These are phyloP conservation scores for Artemisia tridentata DNA, from an alignment of 129 eudicot species.

Conservation along the genomic window DNA sequence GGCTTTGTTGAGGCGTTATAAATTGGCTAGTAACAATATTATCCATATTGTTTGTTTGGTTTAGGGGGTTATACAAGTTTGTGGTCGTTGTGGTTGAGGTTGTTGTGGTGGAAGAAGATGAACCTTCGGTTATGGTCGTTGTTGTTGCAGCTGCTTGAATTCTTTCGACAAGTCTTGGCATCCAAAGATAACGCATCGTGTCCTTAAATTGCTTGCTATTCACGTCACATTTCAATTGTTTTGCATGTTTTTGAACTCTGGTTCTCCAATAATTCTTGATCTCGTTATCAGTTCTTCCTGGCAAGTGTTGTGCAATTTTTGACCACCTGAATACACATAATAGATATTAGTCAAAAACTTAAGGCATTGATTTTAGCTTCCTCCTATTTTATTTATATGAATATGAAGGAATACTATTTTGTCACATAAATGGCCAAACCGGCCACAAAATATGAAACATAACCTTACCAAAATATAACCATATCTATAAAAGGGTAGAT, in stretches of 20 bases:
- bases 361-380: too few relatives aligned
- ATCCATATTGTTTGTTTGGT: conserved; percentile 33
- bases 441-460: too few relatives aligned
- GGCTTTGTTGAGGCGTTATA: conserved; percentile 37
- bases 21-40: conserved; percentile 38
- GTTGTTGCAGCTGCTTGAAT: conserved; percentile 74
- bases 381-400: too few relatives aligned
- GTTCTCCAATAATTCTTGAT: conserved; percentile 97
- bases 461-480: too few relatives aligned
- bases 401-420: too few relatives aligned
- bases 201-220: conserved; percentile 97
- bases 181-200: conserved; percentile 96
- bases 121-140: conserved; percentile 30
- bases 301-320: conserved; percentile 87
- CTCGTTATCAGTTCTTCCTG: conserved; percentile 91
- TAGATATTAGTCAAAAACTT: neutral
- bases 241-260: conserved; percentile 90
- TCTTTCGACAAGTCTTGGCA: conserved; percentile 86
- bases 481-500: neutral
- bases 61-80: conserved; percentile 29
- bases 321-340: conserved; percentile 53
- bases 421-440: too few relatives aligned
- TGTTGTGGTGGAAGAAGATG: conserved; percentile 24
- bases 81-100: conserved; percentile 30
- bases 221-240: conserved; percentile 95